Percentiles rank a stretch among this genome's conserved stretches.
phyloP scores from a whole-genome alignment of 2,329 filamentous ascomycete genomes.

The Ophiostoma novo-ulmi region DNA sequence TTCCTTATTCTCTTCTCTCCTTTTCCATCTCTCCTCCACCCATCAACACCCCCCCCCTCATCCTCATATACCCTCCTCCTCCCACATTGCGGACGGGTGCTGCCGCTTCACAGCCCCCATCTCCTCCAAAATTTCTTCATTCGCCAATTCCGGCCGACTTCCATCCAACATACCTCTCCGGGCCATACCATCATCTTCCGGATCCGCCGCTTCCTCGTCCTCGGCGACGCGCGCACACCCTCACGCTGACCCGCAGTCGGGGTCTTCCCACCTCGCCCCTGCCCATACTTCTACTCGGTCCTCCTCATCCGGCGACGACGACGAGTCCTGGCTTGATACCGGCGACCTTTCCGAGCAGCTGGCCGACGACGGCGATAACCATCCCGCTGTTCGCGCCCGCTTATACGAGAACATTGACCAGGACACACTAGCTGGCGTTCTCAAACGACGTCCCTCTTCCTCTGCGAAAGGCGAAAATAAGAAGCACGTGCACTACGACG shows the following conservation, averaged over 20 bases:
- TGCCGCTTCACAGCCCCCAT: slow-evolving; percentile 71
- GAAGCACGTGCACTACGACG: slow-evolving; percentile 67
- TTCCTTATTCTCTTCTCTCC: background rate
- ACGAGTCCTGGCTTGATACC: slow-evolving; percentile 79
- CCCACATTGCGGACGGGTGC: slow-evolving; percentile 54
- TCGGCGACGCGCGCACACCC: slow-evolving; percentile 33
- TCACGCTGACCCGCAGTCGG: slow-evolving; percentile 33
- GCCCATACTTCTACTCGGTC: slow-evolving; percentile 33
- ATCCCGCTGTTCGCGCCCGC: slow-evolving; percentile 60
- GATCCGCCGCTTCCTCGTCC: slow-evolving; percentile 17
- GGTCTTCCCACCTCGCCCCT: slow-evolving; percentile 42
- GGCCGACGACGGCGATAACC: slow-evolving; percentile 66
- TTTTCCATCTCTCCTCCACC: slow-evolving; percentile 19
- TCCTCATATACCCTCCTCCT: slow-evolving; percentile 14
- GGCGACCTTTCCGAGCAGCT: slow-evolving; percentile 92
- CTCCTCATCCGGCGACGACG: slow-evolving; percentile 39
- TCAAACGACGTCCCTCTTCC: slow-evolving; percentile 35
- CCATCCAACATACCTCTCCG: slow-evolving; percentile 84
- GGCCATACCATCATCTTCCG: slow-evolving; percentile 47
- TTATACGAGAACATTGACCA: slow-evolving; percentile 62
- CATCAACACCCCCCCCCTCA: slow-evolving; percentile 6
- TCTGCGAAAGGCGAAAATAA: slow-evolving; percentile 30
- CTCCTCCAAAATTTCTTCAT: slow-evolving; percentile 72
- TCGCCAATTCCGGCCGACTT: slow-evolving; percentile 60
- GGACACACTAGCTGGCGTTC: slow-evolving; percentile 50